Evolutionary conservation across 2,329 filamentous ascomycete species (phyloP).

Genomic region (Ciborinia camelliae): DNA sequence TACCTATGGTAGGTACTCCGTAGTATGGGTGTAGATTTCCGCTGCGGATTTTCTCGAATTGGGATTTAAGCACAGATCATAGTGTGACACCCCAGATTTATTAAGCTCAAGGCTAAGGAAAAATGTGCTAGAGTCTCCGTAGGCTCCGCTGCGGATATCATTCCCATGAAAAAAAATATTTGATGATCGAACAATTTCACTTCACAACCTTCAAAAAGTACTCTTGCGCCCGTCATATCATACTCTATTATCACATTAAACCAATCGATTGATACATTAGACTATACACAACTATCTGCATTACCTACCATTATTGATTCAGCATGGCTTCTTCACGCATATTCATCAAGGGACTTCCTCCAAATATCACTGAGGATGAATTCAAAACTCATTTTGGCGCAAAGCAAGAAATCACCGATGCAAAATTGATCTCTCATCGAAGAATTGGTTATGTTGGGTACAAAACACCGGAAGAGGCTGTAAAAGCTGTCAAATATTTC

Average conservation of each 20-base stretch:
- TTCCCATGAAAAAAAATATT: constrained; percentile 14
- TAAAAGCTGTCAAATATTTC: constrained; percentile 87
- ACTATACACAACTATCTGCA: background rate
- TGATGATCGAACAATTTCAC: background rate
- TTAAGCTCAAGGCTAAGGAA: constrained; percentile 18
- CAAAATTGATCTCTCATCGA: constrained; percentile 84
- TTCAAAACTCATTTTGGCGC: constrained; percentile 84
- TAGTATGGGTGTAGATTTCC: background rate
- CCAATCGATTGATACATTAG: background rate
- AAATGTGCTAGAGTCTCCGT: constrained; percentile 9
- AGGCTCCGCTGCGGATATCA: constrained; percentile 7
- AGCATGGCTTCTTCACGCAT: constrained; percentile 56
- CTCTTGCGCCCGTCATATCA: background rate
- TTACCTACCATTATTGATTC: background rate
- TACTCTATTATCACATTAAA: background rate
- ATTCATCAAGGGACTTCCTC: constrained; percentile 81
- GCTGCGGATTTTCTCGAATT: background rate
- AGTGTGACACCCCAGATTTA: background rate
- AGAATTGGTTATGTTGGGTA: constrained; percentile 96
- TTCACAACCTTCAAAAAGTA: background rate
- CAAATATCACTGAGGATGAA: constrained; percentile 77
- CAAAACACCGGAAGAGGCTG: constrained; percentile 75
- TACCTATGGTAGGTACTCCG: too few species aligned
- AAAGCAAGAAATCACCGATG: constrained; percentile 77
- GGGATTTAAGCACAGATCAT: background rate